phyloP scores from a whole-genome alignment of 2,329 filamentous ascomycete genomes.

The Nakataea oryzae region DNA sequence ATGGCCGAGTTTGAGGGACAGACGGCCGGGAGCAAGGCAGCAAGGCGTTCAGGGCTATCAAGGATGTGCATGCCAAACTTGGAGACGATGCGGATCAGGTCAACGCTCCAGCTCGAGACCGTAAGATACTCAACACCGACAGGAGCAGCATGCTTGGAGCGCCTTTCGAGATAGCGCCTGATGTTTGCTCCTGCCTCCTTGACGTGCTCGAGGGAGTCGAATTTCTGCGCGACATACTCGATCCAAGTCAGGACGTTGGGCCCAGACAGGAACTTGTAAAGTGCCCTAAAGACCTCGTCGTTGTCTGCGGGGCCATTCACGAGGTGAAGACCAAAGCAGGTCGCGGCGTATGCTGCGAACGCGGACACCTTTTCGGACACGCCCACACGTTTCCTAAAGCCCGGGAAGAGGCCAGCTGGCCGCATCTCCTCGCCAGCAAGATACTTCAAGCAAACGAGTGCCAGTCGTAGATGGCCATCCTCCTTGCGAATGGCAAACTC shows the following conservation, averaged over 20 bases:
- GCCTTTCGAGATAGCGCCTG: background rate
- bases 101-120: background rate
- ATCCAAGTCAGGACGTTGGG: constrained; percentile 20
- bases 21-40: background rate
- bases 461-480: constrained; percentile 19
- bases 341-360: constrained; percentile 19
- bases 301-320: constrained; percentile 12
- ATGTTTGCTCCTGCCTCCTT: background rate
- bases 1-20: background rate
- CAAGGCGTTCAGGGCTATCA: background rate
- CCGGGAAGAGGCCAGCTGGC: constrained; percentile 16
- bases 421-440: constrained; percentile 22
- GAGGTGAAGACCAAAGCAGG: constrained; percentile 23
- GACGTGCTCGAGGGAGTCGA: background rate
- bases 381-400: constrained; percentile 6
- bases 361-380: constrained; percentile 4
- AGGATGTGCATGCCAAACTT: constrained; percentile 3
- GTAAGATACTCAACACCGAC: background rate
- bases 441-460: constrained; percentile 21
- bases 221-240: constrained; percentile 4
- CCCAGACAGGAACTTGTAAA: constrained; percentile 48
- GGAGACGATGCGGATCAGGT: constrained; percentile 1
- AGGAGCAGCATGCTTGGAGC: background rate
- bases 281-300: constrained; percentile 34
- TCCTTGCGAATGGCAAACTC: constrained; percentile 18